A percentile compares a stretch with the other conserved stretches of the same genome.
Evolutionary conservation across 495 filamentous ascomycete genomes (phyloP).

Genomic region (Penicillium ochrochloron): DNA sequence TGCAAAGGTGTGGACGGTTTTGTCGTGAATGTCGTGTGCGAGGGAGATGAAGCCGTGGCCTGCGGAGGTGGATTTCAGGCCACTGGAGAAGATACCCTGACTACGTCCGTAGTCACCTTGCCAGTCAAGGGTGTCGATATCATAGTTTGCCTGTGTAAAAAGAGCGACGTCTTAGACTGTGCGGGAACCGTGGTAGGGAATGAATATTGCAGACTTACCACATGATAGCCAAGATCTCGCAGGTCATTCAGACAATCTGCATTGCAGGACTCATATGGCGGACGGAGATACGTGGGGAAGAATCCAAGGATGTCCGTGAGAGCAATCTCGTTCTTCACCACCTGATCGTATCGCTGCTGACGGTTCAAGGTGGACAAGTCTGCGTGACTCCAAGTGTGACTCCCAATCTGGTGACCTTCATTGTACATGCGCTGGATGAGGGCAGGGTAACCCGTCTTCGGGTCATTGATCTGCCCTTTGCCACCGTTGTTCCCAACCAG

Average conservation of each 20-base stretch:
- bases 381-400: neutral
- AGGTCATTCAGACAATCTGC: neutral
- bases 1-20: neutral
- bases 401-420: neutral
- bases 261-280: slow-evolving; percentile 3
- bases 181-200: neutral
- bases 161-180: neutral
- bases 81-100: neutral
- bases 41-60: neutral
- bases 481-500: neutral
- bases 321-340: neutral
- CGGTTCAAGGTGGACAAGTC: neutral
- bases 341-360: neutral
- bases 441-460: neutral
- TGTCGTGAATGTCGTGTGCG: neutral
- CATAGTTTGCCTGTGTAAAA: neutral
- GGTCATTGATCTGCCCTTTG: slow-evolving; percentile 1
- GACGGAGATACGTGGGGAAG: neutral
- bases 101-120: neutral
- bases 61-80: neutral
- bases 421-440: slow-evolving; percentile 3
- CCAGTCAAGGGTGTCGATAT: slow-evolving; percentile 1
- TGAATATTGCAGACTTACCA: neutral
- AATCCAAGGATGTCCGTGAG: neutral
- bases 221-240: neutral